A percentile compares a stretch with the other conserved stretches of the same genome.
These are phyloP conservation scores for Pouteria campechiana DNA, from an alignment of 179 eudicot genomes.

Conservation along the genomic window DNA sequence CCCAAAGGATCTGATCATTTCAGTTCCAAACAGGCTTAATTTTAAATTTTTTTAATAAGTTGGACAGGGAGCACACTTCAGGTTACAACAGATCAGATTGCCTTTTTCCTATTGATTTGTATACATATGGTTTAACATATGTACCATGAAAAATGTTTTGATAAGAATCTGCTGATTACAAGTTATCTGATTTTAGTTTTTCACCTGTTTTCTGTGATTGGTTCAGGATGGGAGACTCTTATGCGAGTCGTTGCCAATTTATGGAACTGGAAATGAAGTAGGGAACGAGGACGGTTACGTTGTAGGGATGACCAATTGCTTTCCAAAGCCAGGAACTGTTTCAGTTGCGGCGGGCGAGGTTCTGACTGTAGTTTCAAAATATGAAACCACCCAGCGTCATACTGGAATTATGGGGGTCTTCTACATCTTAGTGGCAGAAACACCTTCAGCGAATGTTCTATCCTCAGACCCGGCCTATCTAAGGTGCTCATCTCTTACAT, in stretches of 20 bases:
- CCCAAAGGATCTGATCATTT: too few relatives aligned
- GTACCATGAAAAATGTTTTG: background rate
- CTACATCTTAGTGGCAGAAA: constrained; percentile 46
- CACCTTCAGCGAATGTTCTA: too few relatives aligned
- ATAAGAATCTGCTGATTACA: too few relatives aligned
- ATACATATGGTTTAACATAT: background rate
- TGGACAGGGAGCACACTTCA: too few relatives aligned
- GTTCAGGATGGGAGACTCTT: constrained; percentile 21
- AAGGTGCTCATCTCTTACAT: too few relatives aligned
- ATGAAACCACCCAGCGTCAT: constrained; percentile 37
- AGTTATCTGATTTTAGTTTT: too few relatives aligned
- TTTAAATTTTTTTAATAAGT: too few relatives aligned
- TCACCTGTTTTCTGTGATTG: too few relatives aligned
- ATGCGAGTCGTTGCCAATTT: constrained; percentile 24
- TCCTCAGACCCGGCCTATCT: too few relatives aligned
- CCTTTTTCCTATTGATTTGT: too few relatives aligned
- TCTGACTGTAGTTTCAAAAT: constrained; percentile 36
- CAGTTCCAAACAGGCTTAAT: too few relatives aligned
- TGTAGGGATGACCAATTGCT: constrained; percentile 45
- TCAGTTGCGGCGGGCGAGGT: constrained; percentile 22
- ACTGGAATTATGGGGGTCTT: constrained; percentile 70
- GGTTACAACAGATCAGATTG: too few relatives aligned
- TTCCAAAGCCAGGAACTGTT: constrained; percentile 32
- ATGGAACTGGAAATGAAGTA: constrained; percentile 29
- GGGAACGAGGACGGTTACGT: constrained; percentile 40